Evolutionary conservation across 129 eudicot genomes (phyloP).

Genomic region (Flaveria brownii): DNA sequence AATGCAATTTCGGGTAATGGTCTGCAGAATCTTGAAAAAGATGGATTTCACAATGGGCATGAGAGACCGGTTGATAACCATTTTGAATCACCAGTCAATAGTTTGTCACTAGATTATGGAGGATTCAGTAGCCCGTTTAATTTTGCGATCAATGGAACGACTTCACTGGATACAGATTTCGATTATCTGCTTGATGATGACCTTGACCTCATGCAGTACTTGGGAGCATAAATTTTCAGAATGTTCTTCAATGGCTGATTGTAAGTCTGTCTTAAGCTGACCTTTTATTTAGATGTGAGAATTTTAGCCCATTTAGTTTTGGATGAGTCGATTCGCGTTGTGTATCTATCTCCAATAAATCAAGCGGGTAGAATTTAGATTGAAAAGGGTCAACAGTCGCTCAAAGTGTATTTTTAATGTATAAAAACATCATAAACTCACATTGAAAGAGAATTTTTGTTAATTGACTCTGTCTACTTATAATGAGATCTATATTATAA

Average conservation of each 20-base stretch:
- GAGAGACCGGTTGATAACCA: slow-evolving; percentile 39
- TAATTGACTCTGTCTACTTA: background rate
- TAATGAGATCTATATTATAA: background rate
- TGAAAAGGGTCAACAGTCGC: background rate
- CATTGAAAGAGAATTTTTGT: background rate
- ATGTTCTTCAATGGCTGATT: slow-evolving; percentile 20
- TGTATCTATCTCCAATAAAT: background rate
- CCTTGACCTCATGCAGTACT: slow-evolving; percentile 36
- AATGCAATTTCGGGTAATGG: slow-evolving; percentile 33
- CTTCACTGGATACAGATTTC: slow-evolving; percentile 44
- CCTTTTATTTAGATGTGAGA: background rate
- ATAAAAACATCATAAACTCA: background rate
- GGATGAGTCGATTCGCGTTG: background rate
- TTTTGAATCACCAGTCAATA: slow-evolving; percentile 49
- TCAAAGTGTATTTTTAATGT: background rate
- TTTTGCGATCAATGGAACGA: slow-evolving; percentile 45
- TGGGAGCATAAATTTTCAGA: slow-evolving; percentile 44
- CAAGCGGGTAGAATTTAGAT: background rate
- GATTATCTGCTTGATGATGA: slow-evolving; percentile 46
- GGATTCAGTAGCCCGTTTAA: slow-evolving; percentile 48
- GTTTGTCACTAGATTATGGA: slow-evolving; percentile 49
- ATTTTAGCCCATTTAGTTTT: background rate
- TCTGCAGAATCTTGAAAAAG: slow-evolving; percentile 37
- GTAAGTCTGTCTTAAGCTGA: background rate
- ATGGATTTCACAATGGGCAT: slow-evolving; percentile 38